Percentiles rank a stretch among this genome's conserved stretches.
Evolutionary conservation across 2,329 filamentous ascomycete genomes (phyloP).

Genomic region (Proliferodiscus dingleyae): DNA sequence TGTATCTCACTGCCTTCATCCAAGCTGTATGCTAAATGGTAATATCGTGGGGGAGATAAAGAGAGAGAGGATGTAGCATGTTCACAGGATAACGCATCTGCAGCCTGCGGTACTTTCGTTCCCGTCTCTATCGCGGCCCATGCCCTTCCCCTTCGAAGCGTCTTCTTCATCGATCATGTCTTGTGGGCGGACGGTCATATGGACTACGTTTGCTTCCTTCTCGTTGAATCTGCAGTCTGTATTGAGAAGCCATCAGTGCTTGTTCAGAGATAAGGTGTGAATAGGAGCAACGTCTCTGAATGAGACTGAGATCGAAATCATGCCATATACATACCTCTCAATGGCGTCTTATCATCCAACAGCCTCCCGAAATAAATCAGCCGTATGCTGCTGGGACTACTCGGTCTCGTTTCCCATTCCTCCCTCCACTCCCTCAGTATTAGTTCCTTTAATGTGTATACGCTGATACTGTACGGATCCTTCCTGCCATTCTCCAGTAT

Average conservation of each 20-base stretch:
- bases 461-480: conserved; percentile 84
- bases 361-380: conserved; percentile 89
- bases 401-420: conserved; percentile 84
- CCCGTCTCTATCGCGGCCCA: conserved; percentile 44
- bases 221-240: conserved; percentile 79
- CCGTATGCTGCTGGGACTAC: conserved; percentile 82
- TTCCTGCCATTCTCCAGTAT: conserved; percentile 52
- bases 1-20: too few species aligned
- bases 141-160: conserved; percentile 28
- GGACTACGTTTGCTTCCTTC: conserved; percentile 77
- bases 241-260: conserved; percentile 1
- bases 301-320: neutral
- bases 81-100: conserved; percentile 59
- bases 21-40: too few species aligned
- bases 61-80: neutral
- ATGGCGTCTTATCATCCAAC: conserved; percentile 77
- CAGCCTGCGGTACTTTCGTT: conserved; percentile 55
- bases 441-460: conserved; percentile 90
- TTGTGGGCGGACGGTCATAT: conserved; percentile 87
- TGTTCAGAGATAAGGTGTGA: neutral
- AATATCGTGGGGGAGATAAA: neutral
- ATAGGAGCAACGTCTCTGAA: too few species aligned
- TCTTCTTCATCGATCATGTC: conserved; percentile 72
- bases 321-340: conserved; percentile 63
- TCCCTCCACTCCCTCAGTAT: conserved; percentile 90